Conservation (phyloP, 768 basidiomycete genomes). For the Russula abietina region DNA sequence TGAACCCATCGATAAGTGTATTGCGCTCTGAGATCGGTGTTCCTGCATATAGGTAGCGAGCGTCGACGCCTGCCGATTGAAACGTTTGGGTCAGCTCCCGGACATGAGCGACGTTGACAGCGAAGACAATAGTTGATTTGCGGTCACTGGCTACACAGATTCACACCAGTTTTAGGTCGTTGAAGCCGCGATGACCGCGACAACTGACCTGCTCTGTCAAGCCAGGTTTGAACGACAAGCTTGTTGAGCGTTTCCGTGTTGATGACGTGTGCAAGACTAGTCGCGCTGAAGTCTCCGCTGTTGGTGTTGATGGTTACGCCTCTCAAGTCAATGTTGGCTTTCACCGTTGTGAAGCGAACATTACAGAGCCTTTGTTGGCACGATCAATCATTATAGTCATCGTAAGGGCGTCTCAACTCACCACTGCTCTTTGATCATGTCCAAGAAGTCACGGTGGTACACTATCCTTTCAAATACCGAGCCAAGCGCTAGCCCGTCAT, state of each 20-base stretch:
- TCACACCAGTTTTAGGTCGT: slow-evolving; percentile 12
- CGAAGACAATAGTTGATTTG: slow-evolving; percentile 89
- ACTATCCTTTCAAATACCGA: slow-evolving; percentile 88
- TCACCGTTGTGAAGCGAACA: slow-evolving; percentile 79
- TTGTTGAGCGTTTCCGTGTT: slow-evolving; percentile 75
- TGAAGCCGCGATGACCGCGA: background rate
- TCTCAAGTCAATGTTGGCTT: slow-evolving; percentile 63
- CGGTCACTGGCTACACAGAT: slow-evolving; percentile 41
- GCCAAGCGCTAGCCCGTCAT: slow-evolving; percentile 84
- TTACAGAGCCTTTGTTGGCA: slow-evolving; percentile 61
- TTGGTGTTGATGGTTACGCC: slow-evolving; percentile 57
- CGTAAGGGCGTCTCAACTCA: slow-evolving; percentile 27
- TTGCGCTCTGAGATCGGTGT: slow-evolving; percentile 63
- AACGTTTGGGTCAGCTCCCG: slow-evolving; percentile 66
- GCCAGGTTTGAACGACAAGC: slow-evolving; percentile 75
- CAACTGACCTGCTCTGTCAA: slow-evolving; percentile 70
- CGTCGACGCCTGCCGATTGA: slow-evolving; percentile 71
- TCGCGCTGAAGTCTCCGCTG: slow-evolving; percentile 78
- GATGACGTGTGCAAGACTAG: slow-evolving; percentile 71
- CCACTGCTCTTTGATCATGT: slow-evolving; percentile 94
- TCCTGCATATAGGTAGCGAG: slow-evolving; percentile 67
- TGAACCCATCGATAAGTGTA: slow-evolving; percentile 60
- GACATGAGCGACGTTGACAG: slow-evolving; percentile 80
- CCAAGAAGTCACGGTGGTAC: slow-evolving; percentile 83
- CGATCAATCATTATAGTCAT: background rate